These are phyloP conservation scores for Leptographium lundbergii DNA, from an alignment of 2,329 filamentous ascomycete genomes.

Conservation along the genomic window DNA sequence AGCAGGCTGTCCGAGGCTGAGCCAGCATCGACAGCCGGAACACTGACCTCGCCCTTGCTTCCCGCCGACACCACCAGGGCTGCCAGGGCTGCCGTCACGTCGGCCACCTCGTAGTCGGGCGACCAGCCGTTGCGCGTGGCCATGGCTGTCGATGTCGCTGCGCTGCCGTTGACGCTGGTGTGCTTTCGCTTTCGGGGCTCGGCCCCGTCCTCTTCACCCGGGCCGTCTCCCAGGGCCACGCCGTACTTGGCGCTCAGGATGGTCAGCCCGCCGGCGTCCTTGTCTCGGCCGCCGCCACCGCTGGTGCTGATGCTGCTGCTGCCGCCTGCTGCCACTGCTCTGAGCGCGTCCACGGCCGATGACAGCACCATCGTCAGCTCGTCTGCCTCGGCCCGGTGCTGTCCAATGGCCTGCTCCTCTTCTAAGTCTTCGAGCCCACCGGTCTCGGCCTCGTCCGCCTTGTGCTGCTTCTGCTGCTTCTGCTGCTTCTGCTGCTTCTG, in stretches of 20 bases:
- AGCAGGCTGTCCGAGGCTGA: slow-evolving; percentile 13
- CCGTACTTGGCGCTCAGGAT: slow-evolving; percentile 38
- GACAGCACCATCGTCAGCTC: slow-evolving; percentile 30
- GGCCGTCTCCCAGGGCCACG: slow-evolving; percentile 14
- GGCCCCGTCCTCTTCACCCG: background rate
- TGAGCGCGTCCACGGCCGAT: slow-evolving; percentile 23
- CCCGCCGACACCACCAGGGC: slow-evolving; percentile 23
- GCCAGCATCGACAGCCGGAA: background rate
- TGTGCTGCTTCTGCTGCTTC: slow-evolving; percentile 1
- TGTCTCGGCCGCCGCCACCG: background rate
- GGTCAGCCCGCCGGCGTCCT: slow-evolving; percentile 25
- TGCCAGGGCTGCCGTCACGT: slow-evolving; percentile 34
- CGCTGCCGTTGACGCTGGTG: background rate
- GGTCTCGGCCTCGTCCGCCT: slow-evolving; percentile 13
- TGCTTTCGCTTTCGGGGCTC: background rate
- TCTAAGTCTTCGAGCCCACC: background rate
- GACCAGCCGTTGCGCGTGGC: slow-evolving; percentile 13
- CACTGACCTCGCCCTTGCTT: slow-evolving; percentile 18
- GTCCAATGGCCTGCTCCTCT: slow-evolving; percentile 15
- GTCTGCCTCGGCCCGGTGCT: slow-evolving; percentile 30
- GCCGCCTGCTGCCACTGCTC: slow-evolving; percentile 12
- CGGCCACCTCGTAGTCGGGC: slow-evolving; percentile 28
- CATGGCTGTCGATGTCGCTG: slow-evolving; percentile 5
- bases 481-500: background rate
- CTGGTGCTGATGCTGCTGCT: slow-evolving; percentile 9